A percentile compares a stretch with the other conserved stretches of the same genome.
phyloP scores from a whole-genome alignment of 495 filamentous ascomycete genomes.

The Polyplosphaeria fusca region DNA sequence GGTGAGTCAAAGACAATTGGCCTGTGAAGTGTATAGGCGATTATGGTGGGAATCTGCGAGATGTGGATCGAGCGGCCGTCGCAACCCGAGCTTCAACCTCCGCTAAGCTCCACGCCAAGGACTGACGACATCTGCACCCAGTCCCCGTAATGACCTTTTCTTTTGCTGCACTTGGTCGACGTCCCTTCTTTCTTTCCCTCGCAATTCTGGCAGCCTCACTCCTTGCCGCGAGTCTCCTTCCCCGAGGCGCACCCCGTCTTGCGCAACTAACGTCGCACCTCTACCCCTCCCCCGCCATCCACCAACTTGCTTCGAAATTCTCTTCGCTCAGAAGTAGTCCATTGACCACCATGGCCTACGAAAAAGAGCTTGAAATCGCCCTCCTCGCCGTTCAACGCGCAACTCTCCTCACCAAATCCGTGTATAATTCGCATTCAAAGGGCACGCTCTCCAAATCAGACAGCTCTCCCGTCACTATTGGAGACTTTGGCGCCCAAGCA shows the following conservation, averaged over 20 bases:
- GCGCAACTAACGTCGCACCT: constrained; percentile 33
- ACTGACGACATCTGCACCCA: neutral
- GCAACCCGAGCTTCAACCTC: neutral
- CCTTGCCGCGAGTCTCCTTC: constrained; percentile 46
- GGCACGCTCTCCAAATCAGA: constrained; percentile 92
- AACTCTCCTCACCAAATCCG: constrained; percentile 79
- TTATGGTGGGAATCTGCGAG: neutral
- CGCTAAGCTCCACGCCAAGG: neutral
- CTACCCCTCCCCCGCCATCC: constrained; percentile 30
- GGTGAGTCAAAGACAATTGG: constrained; percentile 11
- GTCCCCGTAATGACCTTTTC: neutral
- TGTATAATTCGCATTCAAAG: constrained; percentile 89
- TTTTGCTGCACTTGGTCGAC: constrained; percentile 1
- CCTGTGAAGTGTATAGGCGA: neutral
- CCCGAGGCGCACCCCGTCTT: constrained; percentile 42
- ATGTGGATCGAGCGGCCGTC: neutral
- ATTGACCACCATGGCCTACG: constrained; percentile 49
- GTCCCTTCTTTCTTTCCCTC: constrained; percentile 44
- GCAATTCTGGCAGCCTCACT: constrained; percentile 51
- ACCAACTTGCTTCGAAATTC: too few species aligned
- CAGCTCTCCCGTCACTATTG: constrained; percentile 93
- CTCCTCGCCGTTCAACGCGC: constrained; percentile 91
- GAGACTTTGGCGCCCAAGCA: constrained; percentile 96
- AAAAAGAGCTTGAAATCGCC: constrained; percentile 78
- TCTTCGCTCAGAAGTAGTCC: neutral